Base-by-base conservation (phyloP, 2,329 filamentous ascomycete genomes). In the Alternaria ethzedia region DNA sequence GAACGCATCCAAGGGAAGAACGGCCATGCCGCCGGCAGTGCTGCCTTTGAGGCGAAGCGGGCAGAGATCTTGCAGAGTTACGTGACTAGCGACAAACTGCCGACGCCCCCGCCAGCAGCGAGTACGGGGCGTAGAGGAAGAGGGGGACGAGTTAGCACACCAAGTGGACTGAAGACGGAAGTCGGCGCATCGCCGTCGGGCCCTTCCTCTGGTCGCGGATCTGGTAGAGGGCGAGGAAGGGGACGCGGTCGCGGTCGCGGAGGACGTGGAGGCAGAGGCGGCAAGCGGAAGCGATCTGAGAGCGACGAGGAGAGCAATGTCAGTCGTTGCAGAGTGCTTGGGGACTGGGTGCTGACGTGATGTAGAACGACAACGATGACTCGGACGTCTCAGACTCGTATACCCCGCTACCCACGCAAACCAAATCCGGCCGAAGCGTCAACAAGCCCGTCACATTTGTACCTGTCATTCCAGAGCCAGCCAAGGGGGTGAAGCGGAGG, bases 381-480 rank as follows among this genome's bases (percentile, higher is more conserved):
- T 81, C 80, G 9, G 79, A 81, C 56, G 76, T 80, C 49, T 82
- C 80, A 20, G 72, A 75, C 54, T 81, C 84, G 51, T 84, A 86
- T 66, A 86, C 86, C 9, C 84, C 85, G 20, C 82, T 87, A 17
- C 85, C 87, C 4, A 91, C 88, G 28, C 89, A 87, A 75, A 94
- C 91, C 10, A 92, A 93, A 75, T 94, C 91, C 20, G 92, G 92
- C 41, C 87, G 92, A 65, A 88, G 90, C 62, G 86, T 93, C 36
- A 88, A 87, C 64, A 90, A 90, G 80, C 88, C 91, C 49, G 81
- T 88, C 62, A 82, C 86, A 65, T 89, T 89, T 80, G 85, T 90
- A 68, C 88, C 90, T 54, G 80, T 86, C 7, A 81, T 83, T 28
- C 80, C 82, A 46, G 80, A 82, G 50, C 83, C 87, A 6, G 82